Conservation (phyloP, 495 filamentous ascomycete genomes). For the Physcia stellaris region DNA sequence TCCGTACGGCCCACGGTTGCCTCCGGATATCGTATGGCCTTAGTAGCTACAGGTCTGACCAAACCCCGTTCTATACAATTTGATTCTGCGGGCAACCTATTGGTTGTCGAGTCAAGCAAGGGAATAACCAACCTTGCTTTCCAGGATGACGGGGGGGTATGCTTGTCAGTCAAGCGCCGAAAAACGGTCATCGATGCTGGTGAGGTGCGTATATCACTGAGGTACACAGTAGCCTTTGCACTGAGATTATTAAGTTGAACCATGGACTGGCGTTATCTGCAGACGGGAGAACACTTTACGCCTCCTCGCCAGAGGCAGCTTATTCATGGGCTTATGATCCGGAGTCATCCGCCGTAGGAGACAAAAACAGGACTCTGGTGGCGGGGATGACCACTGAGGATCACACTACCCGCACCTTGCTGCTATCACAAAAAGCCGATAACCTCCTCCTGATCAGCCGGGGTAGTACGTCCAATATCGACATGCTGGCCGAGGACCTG, state of each 20-base stretch:
- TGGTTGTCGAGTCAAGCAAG: slow-evolving; percentile 40
- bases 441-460: slow-evolving; percentile 46
- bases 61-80: slow-evolving; percentile 46
- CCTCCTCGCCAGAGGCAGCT: slow-evolving; percentile 40
- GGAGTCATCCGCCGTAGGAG: slow-evolving; percentile 23
- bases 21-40: slow-evolving; percentile 39
- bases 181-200: slow-evolving; percentile 24
- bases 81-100: slow-evolving; percentile 42
- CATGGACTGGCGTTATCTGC: slow-evolving; percentile 53
- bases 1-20: slow-evolving; percentile 33
- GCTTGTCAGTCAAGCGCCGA: slow-evolving; percentile 26
- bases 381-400: slow-evolving; percentile 43
- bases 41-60: slow-evolving; percentile 39
- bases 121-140: slow-evolving; percentile 43
- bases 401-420: slow-evolving; percentile 50
- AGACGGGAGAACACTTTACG: slow-evolving; percentile 51
- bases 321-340: slow-evolving; percentile 50
- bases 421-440: slow-evolving; percentile 35
- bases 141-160: slow-evolving; percentile 35
- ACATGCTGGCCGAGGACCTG: slow-evolving; percentile 30
- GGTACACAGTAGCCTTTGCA: not conserved
- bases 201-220: slow-evolving; percentile 25
- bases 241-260: slow-evolving; percentile 30
- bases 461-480: slow-evolving; percentile 49
- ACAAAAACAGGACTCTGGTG: slow-evolving; percentile 32